Evolutionary conservation across 208 protist species (phyloP).

Genomic region (Angomonas deanei): DNA sequence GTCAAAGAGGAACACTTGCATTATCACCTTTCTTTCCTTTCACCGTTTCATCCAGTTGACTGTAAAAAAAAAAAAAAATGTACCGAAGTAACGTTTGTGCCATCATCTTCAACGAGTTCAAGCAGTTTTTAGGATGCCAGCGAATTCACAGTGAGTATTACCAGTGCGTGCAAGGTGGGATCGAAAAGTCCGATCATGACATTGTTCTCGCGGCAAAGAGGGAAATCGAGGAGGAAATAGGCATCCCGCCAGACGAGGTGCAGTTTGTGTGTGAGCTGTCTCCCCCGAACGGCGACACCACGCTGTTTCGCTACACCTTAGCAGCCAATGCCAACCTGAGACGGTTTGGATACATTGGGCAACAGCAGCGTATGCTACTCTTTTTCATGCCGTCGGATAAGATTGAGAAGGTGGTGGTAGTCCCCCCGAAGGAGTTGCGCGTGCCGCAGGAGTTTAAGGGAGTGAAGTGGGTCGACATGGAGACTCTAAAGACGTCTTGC

Average conservation of each 20-base stretch:
- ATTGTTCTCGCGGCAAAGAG: conserved; percentile 48
- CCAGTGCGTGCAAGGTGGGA: conserved; percentile 76
- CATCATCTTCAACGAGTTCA: conserved; percentile 68
- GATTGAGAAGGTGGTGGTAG: conserved; percentile 51
- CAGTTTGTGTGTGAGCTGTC: conserved; percentile 61
- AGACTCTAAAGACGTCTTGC: conserved; percentile 14
- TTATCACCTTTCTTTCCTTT: neutral
- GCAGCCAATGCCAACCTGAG: conserved; percentile 44
- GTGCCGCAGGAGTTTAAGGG: conserved; percentile 50
- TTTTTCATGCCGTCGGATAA: conserved; percentile 41
- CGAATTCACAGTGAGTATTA: conserved; percentile 32
- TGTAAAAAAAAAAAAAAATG: conserved; percentile 33
- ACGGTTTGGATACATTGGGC: conserved; percentile 59
- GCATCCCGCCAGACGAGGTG: conserved; percentile 36
- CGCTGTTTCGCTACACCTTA: conserved; percentile 62
- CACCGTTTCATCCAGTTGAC: no score
- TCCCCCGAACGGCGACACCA: conserved; percentile 52
- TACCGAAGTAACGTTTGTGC: conserved; percentile 77
- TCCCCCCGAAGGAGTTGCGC: conserved; percentile 39
- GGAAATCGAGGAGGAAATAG: conserved; percentile 76
- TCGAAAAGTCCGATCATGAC: conserved; percentile 52
- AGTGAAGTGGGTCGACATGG: conserved; percentile 48
- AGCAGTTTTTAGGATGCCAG: conserved; percentile 53
- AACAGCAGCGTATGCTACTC: conserved; percentile 69
- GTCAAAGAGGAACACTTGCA: no score